phyloP scores from a whole-genome alignment of 2,329 filamentous ascomycete genomes.

The Xylariales sp. region DNA sequence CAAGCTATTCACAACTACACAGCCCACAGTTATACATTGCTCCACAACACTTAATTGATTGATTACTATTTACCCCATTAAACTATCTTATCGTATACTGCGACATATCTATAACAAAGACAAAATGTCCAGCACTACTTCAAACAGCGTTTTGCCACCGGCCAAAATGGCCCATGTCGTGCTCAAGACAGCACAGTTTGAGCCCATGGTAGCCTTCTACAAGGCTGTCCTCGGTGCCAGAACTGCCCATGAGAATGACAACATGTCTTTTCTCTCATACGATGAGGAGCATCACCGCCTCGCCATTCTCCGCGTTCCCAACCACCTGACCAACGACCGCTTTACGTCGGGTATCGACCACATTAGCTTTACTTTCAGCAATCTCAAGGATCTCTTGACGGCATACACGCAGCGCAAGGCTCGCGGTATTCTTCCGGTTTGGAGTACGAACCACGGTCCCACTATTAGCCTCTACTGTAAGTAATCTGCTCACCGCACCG shows the following conservation, averaged over 20 bases:
- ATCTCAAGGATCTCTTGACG: constrained; percentile 26
- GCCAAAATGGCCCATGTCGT: constrained; percentile 4
- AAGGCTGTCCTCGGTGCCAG: constrained; percentile 4
- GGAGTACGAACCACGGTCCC: constrained; percentile 42
- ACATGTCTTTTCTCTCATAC: constrained; percentile 29
- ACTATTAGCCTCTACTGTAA: constrained; percentile 43
- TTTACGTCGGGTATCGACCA: constrained; percentile 30
- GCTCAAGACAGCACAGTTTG: not conserved
- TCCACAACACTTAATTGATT: no score
- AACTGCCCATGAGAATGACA: constrained; percentile 9
- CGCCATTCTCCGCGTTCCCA: constrained; percentile 29
- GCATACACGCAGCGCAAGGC: constrained; percentile 32
- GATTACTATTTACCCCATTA: no score
- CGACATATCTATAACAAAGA: not conserved
- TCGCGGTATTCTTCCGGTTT: constrained; percentile 31
- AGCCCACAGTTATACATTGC: no score
- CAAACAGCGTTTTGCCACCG: not conserved
- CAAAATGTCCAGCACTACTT: not conserved
- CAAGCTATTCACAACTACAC: no score
- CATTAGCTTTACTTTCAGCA: constrained; percentile 34
- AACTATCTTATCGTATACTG: no score
- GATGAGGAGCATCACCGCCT: constrained; percentile 45
- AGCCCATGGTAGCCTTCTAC: constrained; percentile 5
- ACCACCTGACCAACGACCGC: constrained; percentile 13
- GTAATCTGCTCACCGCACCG: no score